Percentiles rank a stretch among this genome's conserved stretches.
Conservation (phyloP, 306 rosid species). For the Gleditsia sinensis region DNA sequence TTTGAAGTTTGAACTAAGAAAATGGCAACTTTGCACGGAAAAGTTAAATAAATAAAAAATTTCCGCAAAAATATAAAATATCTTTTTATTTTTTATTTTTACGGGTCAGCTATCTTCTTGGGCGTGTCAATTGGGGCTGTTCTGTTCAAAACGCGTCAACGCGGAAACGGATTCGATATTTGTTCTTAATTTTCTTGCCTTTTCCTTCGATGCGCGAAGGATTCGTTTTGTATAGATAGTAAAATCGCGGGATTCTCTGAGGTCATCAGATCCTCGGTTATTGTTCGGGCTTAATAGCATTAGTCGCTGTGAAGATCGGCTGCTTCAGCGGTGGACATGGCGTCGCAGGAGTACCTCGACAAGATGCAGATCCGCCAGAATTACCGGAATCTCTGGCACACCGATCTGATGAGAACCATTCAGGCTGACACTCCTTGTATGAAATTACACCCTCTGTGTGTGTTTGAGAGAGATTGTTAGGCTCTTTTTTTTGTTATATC, state of each 20-base stretch:
- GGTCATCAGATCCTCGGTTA: not conserved
- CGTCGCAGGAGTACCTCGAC: slow-evolving; percentile 61
- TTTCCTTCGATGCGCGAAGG: not conserved
- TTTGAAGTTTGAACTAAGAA: not conserved
- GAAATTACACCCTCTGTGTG: not conserved
- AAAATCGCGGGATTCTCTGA: not conserved
- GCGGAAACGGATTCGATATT: too few species aligned
- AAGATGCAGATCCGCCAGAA: slow-evolving; percentile 86
- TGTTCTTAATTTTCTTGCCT: not conserved
- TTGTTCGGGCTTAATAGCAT: not conserved
- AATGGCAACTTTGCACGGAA: not conserved
- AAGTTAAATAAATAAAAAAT: not conserved
- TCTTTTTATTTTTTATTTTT: not conserved
- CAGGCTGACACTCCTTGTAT: slow-evolving; percentile 75
- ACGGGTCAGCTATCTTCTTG: not conserved
- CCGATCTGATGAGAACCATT: slow-evolving; percentile 61
- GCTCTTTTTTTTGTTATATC: not conserved
- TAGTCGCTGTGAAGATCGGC: not conserved
- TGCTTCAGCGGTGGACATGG: slow-evolving; percentile 42
- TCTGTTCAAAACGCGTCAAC: not conserved
- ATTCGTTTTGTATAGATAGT: not conserved
- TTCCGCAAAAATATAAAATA: not conserved
- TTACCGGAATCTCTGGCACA: slow-evolving; percentile 86
- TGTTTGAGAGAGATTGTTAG: not conserved
- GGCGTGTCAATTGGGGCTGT: not conserved